Conservation (phyloP, 208 protist genomes). For the Trichomonas gallinae region DNA sequence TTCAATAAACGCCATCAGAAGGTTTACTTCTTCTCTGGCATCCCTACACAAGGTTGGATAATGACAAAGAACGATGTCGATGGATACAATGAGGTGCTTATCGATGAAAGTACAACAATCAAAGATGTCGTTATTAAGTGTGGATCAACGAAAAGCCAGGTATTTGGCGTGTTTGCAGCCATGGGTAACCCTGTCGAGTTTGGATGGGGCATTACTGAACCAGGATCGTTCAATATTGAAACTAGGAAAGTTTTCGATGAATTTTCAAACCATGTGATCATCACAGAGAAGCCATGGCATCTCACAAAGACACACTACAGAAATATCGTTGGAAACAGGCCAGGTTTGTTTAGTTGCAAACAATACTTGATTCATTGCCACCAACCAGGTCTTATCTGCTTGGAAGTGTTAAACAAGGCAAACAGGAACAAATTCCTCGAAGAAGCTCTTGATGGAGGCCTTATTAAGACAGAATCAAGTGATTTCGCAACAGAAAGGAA, state of each 20-base stretch:
- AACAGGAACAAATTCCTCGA: not conserved
- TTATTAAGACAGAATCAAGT: not conserved
- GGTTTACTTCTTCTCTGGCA: not conserved
- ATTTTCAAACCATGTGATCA: not conserved
- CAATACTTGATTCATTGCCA: not conserved
- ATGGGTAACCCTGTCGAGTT: not conserved
- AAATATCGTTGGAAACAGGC: not conserved
- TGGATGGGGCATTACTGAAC: not conserved
- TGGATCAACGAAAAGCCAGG: not conserved
- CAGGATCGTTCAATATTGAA: not conserved
- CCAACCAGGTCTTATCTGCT: not conserved
- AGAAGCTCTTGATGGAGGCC: not conserved
- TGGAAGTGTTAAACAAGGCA: not conserved
- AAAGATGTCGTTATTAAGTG: not conserved
- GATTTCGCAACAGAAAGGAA: not conserved
- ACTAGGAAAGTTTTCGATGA: not conserved
- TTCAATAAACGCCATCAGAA: not conserved
- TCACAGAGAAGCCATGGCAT: not conserved
- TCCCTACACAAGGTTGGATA: not conserved
- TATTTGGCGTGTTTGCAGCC: not conserved
- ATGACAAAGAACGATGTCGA: not conserved
- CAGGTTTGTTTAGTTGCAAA: not conserved
- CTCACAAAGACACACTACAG: not conserved
- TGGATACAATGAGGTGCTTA: not conserved
- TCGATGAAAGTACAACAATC: not conserved